Conservation (phyloP, 2,329 filamentous ascomycete species). For the Colletotrichum cuscutae region DNA sequence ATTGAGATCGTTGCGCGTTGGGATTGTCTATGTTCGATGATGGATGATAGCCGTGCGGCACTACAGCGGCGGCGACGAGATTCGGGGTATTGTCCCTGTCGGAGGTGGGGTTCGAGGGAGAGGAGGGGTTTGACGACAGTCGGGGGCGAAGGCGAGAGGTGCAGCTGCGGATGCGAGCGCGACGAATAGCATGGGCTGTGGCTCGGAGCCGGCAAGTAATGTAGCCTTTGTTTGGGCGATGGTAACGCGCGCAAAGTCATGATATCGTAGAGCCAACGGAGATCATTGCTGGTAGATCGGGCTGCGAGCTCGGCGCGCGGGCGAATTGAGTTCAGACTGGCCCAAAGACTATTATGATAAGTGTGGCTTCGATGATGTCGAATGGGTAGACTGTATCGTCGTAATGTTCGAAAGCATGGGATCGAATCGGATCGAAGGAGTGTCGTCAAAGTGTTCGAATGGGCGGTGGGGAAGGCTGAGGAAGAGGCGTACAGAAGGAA, state of each 20-base stretch:
- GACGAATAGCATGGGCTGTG: slow-evolving; percentile 32
- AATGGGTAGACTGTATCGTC: neutral
- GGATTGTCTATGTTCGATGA: slow-evolving; percentile 2
- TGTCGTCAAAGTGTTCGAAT: neutral
- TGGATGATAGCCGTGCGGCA: neutral
- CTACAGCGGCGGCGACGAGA: slow-evolving; percentile 12
- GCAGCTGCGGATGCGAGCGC: slow-evolving; percentile 29
- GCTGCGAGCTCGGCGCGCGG: slow-evolving; percentile 13
- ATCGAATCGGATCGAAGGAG: neutral
- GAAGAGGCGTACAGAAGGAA: neutral
- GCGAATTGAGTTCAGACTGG: slow-evolving; percentile 14
- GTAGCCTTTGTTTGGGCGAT: slow-evolving; percentile 45
- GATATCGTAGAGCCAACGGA: slow-evolving; percentile 48
- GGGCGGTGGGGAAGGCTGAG: neutral
- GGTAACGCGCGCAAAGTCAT: slow-evolving; percentile 54
- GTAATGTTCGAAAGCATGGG: neutral
- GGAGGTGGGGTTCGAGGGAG: slow-evolving; percentile 33
- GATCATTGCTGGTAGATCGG: slow-evolving; percentile 43
- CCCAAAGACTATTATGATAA: neutral
- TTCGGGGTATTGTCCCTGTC: slow-evolving; percentile 19
- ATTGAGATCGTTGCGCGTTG: slow-evolving; percentile 33
- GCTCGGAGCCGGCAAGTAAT: slow-evolving; percentile 12
- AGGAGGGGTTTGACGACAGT: slow-evolving; percentile 25
- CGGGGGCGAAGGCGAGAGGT: slow-evolving; percentile 24
- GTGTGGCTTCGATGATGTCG: neutral